These are phyloP conservation scores for Flaveria bidentis DNA, from an alignment of 129 eudicot genomes.

Conservation along the genomic window DNA sequence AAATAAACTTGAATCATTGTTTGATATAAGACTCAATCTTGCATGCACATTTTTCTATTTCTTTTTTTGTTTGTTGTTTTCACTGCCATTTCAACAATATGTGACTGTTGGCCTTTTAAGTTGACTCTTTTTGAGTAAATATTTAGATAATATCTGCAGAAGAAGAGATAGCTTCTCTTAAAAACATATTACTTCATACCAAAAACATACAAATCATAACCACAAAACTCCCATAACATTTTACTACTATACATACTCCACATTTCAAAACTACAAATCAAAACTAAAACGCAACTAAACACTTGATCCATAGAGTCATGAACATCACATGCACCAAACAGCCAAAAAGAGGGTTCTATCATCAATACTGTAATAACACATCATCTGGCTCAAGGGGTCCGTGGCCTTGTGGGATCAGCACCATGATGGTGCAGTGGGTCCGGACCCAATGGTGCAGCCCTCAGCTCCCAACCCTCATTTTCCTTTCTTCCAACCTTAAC, in stretches of 20 bases:
- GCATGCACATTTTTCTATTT: background rate
- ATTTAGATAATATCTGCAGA: background rate
- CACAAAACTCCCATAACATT: background rate
- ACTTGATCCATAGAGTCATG: slow-evolving; percentile 21
- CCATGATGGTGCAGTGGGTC: slow-evolving; percentile 51
- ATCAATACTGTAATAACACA: background rate
- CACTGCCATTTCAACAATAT: background rate
- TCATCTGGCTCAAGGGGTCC: slow-evolving; percentile 32
- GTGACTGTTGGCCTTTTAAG: background rate
- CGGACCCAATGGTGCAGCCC: slow-evolving; percentile 49
- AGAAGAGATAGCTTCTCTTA: background rate
- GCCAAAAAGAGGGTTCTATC: slow-evolving; percentile 13
- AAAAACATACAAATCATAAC: background rate
- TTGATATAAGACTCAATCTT: background rate
- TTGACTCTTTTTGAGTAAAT: background rate
- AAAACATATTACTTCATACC: background rate
- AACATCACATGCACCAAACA: slow-evolving; percentile 21
- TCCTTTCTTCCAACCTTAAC: slow-evolving; percentile 1
- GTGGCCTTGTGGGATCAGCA: slow-evolving; percentile 39
- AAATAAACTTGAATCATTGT: background rate
- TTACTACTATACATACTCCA: background rate
- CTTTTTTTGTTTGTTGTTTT: background rate
- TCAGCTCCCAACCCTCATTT: slow-evolving; percentile 36
- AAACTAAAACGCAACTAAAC: slow-evolving; percentile 11
- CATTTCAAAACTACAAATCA: background rate